Conservation (phyloP, 108 stramenopile species). For the Licmophora abbreviata region DNA sequence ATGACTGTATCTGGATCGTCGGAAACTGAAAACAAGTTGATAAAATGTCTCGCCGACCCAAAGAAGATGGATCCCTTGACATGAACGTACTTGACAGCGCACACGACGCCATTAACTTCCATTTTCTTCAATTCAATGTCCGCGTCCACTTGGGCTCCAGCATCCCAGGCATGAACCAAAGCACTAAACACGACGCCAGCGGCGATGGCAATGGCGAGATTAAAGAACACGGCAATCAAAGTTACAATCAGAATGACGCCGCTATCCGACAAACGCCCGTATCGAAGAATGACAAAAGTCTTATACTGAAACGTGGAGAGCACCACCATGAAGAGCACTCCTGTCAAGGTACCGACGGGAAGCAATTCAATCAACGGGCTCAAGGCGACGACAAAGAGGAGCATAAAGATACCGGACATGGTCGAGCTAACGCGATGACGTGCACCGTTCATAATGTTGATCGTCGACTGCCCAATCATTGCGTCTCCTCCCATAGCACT, state of each 20-base stretch:
- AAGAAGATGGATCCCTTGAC: slow-evolving; percentile 38
- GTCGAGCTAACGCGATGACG: slow-evolving; percentile 36
- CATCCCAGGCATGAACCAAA: slow-evolving; percentile 47
- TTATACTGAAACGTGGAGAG: slow-evolving; percentile 51
- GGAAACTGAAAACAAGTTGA: slow-evolving; percentile 30
- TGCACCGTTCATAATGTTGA: slow-evolving; percentile 52
- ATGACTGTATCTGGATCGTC: slow-evolving; percentile 24
- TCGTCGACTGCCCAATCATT: slow-evolving; percentile 58
- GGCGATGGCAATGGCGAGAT: slow-evolving; percentile 47
- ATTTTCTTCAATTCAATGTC: slow-evolving; percentile 29
- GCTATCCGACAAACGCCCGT: slow-evolving; percentile 32
- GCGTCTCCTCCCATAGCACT: slow-evolving; percentile 52
- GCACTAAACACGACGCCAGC: slow-evolving; percentile 36
- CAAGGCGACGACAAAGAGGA: slow-evolving; percentile 31
- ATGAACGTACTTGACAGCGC: slow-evolving; percentile 33
- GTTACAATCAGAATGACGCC: slow-evolving; percentile 38
- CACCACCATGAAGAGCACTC: slow-evolving; percentile 48
- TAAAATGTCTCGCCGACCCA: slow-evolving; percentile 29
- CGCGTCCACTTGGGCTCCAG: slow-evolving; percentile 31
- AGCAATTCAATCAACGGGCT: slow-evolving; percentile 34
- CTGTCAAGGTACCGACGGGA: slow-evolving; percentile 41
- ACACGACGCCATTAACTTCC: slow-evolving; percentile 17
- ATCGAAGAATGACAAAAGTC: slow-evolving; percentile 39
- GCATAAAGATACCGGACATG: slow-evolving; percentile 45
- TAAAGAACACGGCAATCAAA: slow-evolving; percentile 35